Evolutionary conservation across 257 asterid genomes (phyloP).

Genomic region (Fraxinus anomala): DNA sequence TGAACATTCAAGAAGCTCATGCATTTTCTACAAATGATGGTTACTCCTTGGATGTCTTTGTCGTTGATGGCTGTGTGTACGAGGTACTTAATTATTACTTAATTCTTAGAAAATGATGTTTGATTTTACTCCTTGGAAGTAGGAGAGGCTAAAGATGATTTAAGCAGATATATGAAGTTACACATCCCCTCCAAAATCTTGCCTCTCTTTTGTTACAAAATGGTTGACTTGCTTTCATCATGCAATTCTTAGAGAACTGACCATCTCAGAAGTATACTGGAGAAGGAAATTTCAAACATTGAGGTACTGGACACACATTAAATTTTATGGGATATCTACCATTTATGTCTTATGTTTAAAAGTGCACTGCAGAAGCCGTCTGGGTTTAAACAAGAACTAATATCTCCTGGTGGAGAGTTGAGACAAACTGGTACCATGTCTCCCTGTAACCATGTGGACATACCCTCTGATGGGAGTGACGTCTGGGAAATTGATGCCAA

Average conservation of each 20-base stretch:
- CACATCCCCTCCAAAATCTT: neutral
- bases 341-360: neutral
- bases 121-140: neutral
- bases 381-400: constrained; percentile 33
- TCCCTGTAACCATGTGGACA: constrained; percentile 42
- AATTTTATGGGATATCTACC: neutral
- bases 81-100: constrained; percentile 50
- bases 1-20: constrained; percentile 99
- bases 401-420: constrained; percentile 32
- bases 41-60: constrained; percentile 87
- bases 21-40: constrained; percentile 92
- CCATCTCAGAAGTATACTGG: constrained; percentile 51
- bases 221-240: constrained; percentile 22
- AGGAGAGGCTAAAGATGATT: neutral
- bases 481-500: constrained; percentile 83
- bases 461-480: constrained; percentile 57
- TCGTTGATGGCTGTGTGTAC: constrained; percentile 73
- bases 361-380: constrained; percentile 45
- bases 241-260: constrained; percentile 56
- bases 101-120: neutral
- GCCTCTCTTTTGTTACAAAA: neutral
- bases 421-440: constrained; percentile 32
- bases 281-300: constrained; percentile 60
- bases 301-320: constrained; percentile 51
- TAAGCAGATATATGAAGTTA: neutral